Percentiles rank a stretch among this genome's conserved stretches.
These are phyloP conservation scores for Primulina tabacum DNA, from an alignment of 257 asterid species.

Conservation along the genomic window DNA sequence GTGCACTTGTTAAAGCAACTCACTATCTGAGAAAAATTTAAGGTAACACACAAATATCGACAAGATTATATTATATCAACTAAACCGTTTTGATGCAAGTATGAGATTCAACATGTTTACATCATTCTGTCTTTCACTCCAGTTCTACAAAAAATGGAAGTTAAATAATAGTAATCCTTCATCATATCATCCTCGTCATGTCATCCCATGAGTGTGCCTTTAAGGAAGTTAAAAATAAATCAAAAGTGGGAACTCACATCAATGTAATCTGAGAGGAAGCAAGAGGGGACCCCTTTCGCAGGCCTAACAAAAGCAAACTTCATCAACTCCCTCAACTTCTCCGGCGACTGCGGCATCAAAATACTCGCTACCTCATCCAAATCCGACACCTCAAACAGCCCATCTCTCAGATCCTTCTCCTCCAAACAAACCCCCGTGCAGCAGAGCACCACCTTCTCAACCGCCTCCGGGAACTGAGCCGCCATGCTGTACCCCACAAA, in stretches of 20 bases:
- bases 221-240: no score
- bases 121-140: no score
- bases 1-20: no score
- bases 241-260: conserved; percentile 37
- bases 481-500: conserved; percentile 83
- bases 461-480: conserved; percentile 64
- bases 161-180: no score
- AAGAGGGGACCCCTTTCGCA: conserved; percentile 62
- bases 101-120: no score
- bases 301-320: conserved; percentile 68
- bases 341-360: conserved; percentile 86
- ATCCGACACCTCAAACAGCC: conserved; percentile 67
- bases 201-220: no score
- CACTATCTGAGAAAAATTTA: no score
- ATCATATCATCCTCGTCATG: no score
- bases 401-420: conserved; percentile 70
- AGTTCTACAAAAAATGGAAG: no score
- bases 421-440: conserved; percentile 84
- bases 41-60: not conserved
- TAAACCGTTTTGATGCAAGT: no score
- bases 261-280: conserved; percentile 79
- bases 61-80: not conserved
- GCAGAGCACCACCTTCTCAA: conserved; percentile 75
- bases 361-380: conserved; percentile 73
- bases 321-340: conserved; percentile 68